Conservation (phyloP, 192 early-diverging fungal species). For the Coemansia sp. region DNA sequence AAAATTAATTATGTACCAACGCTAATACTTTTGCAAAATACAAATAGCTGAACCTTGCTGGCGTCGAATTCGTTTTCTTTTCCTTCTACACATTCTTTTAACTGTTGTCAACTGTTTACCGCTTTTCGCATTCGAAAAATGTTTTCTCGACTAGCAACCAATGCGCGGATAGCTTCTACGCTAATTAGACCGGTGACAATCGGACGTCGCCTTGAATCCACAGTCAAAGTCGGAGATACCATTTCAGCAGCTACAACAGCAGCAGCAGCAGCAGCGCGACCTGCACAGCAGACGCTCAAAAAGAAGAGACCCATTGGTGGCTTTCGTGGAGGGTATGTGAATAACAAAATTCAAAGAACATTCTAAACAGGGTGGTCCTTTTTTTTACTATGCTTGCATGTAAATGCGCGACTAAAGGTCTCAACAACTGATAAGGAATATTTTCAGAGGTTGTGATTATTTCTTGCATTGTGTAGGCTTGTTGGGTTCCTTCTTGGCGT, state of each 20-base stretch:
- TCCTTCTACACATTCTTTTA: background rate
- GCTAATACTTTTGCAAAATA: no score
- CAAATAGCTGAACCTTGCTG: no score
- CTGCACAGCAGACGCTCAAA: constrained; percentile 38
- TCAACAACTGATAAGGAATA: no score
- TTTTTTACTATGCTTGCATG: background rate
- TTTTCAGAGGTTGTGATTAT: background rate
- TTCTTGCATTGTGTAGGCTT: constrained; percentile 45
- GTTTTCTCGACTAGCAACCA: constrained; percentile 26
- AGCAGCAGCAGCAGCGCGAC: constrained; percentile 20
- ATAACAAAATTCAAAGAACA: background rate
- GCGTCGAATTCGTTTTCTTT: background rate
- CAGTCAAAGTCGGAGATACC: constrained; percentile 43
- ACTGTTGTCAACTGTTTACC: background rate
- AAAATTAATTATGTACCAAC: no score
- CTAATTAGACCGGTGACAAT: constrained; percentile 21
- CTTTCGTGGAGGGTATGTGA: constrained; percentile 62
- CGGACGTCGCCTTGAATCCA: constrained; percentile 45
- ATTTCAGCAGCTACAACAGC: constrained; percentile 9
- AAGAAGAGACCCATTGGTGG: constrained; percentile 61
- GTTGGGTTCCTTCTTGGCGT: constrained; percentile 79
- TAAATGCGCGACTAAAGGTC: background rate
- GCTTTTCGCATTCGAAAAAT: constrained; percentile 5
- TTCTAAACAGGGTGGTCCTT: background rate
- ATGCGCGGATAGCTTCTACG: constrained; percentile 31